These are phyloP conservation scores for Suillus brevipes DNA, from an alignment of 768 basidiomycete genomes.

Conservation along the genomic window DNA sequence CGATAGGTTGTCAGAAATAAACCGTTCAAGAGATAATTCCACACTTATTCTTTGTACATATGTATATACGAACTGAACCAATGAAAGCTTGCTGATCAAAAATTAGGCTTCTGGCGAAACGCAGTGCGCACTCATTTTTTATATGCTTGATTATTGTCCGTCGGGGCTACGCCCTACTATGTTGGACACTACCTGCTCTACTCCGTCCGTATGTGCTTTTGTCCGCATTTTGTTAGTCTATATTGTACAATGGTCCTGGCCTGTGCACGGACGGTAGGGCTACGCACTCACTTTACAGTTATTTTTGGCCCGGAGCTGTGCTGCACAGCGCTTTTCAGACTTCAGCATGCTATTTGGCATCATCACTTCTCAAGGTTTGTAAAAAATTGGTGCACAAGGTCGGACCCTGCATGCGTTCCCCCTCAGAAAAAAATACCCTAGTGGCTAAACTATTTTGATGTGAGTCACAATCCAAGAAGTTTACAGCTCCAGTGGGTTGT, in stretches of 20 bases:
- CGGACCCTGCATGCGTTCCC: not conserved
- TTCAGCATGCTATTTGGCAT: not conserved
- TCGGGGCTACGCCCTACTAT: too few relatives aligned
- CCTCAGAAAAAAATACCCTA: not conserved
- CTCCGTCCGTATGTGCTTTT: too few relatives aligned
- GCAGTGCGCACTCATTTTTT: too few relatives aligned
- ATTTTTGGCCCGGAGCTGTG: not conserved
- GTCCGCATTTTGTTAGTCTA: too few relatives aligned
- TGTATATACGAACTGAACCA: not conserved
- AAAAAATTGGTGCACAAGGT: not conserved
- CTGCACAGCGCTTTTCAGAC: not conserved
- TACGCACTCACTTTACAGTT: not conserved
- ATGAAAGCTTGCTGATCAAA: not conserved
- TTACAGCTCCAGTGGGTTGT: slow-evolving; percentile 13
- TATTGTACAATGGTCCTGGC: too few relatives aligned
- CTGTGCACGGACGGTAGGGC: too few relatives aligned
- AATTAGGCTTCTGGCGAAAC: not conserved
- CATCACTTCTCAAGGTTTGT: not conserved
- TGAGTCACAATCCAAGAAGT: not conserved
- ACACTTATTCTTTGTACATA: not conserved
- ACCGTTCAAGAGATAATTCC: not conserved
- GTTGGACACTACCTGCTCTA: too few relatives aligned
- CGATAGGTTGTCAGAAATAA: not conserved
- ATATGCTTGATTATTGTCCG: too few relatives aligned
- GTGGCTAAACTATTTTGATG: not conserved